phyloP scores from a whole-genome alignment of 2,329 filamentous ascomycete genomes.

The Colletotrichum chrysophilum region DNA sequence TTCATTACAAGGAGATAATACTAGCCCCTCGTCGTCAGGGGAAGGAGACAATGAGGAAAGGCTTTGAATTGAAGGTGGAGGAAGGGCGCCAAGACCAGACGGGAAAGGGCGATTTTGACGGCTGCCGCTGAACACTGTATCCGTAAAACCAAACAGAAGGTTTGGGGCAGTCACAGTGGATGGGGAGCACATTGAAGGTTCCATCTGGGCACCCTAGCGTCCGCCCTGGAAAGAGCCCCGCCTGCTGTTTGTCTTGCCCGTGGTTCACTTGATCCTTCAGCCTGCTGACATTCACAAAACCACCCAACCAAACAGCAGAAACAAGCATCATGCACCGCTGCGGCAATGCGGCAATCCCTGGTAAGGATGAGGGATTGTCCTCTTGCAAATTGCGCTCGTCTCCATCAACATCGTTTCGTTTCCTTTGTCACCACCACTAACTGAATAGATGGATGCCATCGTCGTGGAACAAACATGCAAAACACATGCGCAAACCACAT shows the following conservation, averaged over 20 bases:
- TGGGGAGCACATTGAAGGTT: neutral
- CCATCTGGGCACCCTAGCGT: neutral
- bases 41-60: neutral
- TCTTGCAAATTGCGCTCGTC: neutral
- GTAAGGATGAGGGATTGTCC: neutral
- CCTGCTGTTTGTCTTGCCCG: neutral
- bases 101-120: neutral
- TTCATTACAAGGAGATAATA: neutral
- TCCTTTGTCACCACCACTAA: neutral
- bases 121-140: neutral
- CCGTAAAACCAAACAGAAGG: neutral
- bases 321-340: neutral
- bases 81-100: neutral
- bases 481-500: neutral
- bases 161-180: neutral
- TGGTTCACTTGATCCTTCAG: neutral
- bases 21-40: neutral
- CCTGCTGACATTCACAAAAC: neutral
- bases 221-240: neutral
- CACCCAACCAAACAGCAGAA: neutral
- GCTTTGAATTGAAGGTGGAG: neutral
- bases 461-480: too few species aligned
- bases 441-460: neutral
- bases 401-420: neutral
- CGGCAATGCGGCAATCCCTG: neutral